Evolutionary conservation across 2,329 filamentous ascomycete genomes (phyloP), one percentile per base, ranked within the genome.

Genomic region (Hypoxylon sp.): DNA sequence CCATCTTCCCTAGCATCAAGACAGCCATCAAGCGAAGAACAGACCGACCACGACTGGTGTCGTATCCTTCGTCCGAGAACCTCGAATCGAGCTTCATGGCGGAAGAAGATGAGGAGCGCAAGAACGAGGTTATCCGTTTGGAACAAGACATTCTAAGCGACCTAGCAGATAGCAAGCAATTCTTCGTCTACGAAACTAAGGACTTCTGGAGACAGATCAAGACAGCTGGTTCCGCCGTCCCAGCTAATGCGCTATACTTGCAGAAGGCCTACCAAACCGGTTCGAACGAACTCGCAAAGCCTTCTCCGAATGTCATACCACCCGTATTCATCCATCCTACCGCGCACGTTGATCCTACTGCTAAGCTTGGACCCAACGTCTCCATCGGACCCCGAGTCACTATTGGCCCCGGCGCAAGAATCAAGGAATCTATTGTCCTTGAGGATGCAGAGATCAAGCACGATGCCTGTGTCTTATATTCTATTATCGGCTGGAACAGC

Each of bases 151-250:
- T 98, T 57, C 87, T 99, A 65, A 92, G 94, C 56, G 95, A 98
- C 77, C 90, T 98, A 76, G 95, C 96, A 68, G 96, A 98, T 82
- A 97, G 89, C 87, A 96, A 97, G 83, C 93, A 96, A 80, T 99
- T 99, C 85, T 98, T 94, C 82, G 96, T 98, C 32, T 92, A 97
- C 80, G 96, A 99, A 85, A 98, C 95, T 72, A 97, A 97, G 84
- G 96, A 98, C 80, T 99, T 99, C 82, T 99, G 96, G 96, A 93
- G 96, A 75, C 96, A 99, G 86, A 98, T 99, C 88, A 99, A 99
- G 88, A 98, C 96, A 1, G 96, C 96, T 66, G 96, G 96, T 66
- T 98, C 95, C 5, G 96, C 96, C 53, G 94, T 99, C 28, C 96
- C 96, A 14, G 96, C 96, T 70, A 98, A 98, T 77, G 96, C 96